A percentile compares a stretch with the other conserved stretches of the same genome.
Evolutionary conservation across 805 yeast species (phyloP).

Genomic region (Barnettozyma siamensis): DNA sequence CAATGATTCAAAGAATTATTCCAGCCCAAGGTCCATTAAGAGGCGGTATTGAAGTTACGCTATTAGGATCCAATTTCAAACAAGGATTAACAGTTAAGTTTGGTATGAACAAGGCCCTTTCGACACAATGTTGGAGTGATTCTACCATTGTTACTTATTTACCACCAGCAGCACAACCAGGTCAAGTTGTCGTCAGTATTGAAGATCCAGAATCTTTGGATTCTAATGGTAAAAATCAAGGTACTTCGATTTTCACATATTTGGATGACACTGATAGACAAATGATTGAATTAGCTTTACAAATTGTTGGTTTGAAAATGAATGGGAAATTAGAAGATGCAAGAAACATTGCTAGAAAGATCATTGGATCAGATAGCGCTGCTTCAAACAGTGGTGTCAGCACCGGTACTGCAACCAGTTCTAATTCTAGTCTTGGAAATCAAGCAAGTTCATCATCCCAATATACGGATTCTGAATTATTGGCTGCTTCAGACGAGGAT

Average conservation of each 20-base stretch:
- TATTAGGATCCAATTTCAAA: slow-evolving; percentile 81
- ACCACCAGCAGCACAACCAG: slow-evolving; percentile 87
- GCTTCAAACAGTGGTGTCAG: slow-evolving; percentile 16
- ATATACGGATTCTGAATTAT: slow-evolving; percentile 4
- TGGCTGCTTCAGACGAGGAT: slow-evolving; percentile 29
- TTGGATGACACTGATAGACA: slow-evolving; percentile 94
- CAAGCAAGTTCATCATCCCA: slow-evolving; percentile 3
- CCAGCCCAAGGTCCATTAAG: slow-evolving; percentile 95
- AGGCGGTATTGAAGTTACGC: slow-evolving; percentile 94
- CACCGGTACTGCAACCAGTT: slow-evolving; percentile 8
- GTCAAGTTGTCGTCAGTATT: slow-evolving; percentile 89
- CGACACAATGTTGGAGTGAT: slow-evolving; percentile 95
- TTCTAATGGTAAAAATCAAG: slow-evolving; percentile 17
- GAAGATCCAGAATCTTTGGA: slow-evolving; percentile 39
- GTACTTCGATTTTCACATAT: slow-evolving; percentile 64
- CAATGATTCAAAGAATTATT: slow-evolving; percentile 69
- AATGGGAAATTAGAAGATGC: slow-evolving; percentile 95
- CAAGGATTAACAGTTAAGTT: slow-evolving; percentile 80
- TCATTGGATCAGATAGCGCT: slow-evolving; percentile 56
- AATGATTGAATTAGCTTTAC: slow-evolving; percentile 89
- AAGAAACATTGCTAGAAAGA: slow-evolving; percentile 83
- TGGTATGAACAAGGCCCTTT: slow-evolving; percentile 72
- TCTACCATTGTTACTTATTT: slow-evolving; percentile 88
- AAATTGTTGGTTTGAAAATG: slow-evolving; percentile 95
- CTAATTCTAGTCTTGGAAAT: slow-evolving; percentile 1